These are phyloP conservation scores for Verbena officinalis DNA, from an alignment of 257 asterid genomes.

Conservation along the genomic window DNA sequence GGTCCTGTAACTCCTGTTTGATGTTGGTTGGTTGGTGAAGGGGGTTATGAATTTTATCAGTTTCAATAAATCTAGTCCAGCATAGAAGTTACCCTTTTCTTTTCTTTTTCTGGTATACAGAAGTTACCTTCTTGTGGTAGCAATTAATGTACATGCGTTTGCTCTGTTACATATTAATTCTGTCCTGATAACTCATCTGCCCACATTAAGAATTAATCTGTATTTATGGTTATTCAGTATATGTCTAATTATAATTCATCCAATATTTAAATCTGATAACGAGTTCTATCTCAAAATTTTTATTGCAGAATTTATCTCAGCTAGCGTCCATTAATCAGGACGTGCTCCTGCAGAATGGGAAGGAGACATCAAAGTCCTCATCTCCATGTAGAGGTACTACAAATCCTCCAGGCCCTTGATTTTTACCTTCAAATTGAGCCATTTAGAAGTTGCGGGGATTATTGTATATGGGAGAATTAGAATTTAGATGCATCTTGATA, in stretches of 20 bases:
- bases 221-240: neutral
- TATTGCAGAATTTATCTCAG: slow-evolving; percentile 85
- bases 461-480: neutral
- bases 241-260: neutral
- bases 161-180: neutral
- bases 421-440: neutral
- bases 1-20: neutral
- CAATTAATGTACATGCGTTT: no score
- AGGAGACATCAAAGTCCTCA: slow-evolving; percentile 57
- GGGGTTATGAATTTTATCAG: no score
- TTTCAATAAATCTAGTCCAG: neutral
- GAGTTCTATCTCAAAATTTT: neutral
- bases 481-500: slow-evolving; percentile 8
- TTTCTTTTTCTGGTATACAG: neutral
- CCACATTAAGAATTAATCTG: neutral
- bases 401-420: slow-evolving; percentile 38
- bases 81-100: neutral
- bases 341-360: slow-evolving; percentile 78
- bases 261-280: neutral
- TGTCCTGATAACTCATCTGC: neutral
- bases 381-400: slow-evolving; percentile 60
- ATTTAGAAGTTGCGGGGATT: slow-evolving; percentile 3
- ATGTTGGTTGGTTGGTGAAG: no score
- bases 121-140: no score
- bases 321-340: slow-evolving; percentile 89